A percentile compares a stretch with the other conserved stretches of the same genome.
Conservation (phyloP, 805 yeast genomes). For the Starmerella floricola region DNA sequence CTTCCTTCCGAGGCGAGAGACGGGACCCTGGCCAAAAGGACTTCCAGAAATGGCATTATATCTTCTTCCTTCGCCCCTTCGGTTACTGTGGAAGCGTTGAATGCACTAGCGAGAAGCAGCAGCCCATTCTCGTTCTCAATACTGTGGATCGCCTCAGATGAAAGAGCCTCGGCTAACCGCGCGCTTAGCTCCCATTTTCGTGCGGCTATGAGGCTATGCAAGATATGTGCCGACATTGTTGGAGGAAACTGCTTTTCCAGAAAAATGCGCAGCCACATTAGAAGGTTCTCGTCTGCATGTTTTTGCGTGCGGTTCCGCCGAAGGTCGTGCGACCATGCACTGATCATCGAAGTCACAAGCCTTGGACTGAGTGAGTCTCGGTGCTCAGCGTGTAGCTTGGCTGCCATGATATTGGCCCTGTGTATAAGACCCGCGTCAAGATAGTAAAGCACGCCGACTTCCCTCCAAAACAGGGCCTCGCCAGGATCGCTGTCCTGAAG, state of each 20-base stretch:
- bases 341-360: constrained; percentile 11
- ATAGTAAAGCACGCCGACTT: constrained; percentile 21
- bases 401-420: constrained; percentile 16
- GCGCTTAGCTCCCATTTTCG: neutral
- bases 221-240: neutral
- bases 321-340: constrained; percentile 3
- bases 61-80: neutral
- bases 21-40: constrained; percentile 7
- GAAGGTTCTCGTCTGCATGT: neutral
- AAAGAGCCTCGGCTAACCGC: neutral
- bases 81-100: neutral
- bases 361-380: constrained; percentile 10
- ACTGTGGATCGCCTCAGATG: neutral
- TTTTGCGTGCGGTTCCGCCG: neutral
- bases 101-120: neutral
- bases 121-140: neutral
- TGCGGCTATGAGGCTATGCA: neutral
- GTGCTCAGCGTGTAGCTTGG: neutral
- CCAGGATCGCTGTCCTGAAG: too few species aligned
- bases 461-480: constrained; percentile 19
- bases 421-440: constrained; percentile 19
- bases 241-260: too few species aligned
- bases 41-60: constrained; percentile 7
- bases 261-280: constrained; percentile 3
- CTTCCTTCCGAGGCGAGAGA: constrained; percentile 1